Evolutionary conservation across 306 rosid genomes (phyloP).

Genomic region (Fragaria ananassa): DNA sequence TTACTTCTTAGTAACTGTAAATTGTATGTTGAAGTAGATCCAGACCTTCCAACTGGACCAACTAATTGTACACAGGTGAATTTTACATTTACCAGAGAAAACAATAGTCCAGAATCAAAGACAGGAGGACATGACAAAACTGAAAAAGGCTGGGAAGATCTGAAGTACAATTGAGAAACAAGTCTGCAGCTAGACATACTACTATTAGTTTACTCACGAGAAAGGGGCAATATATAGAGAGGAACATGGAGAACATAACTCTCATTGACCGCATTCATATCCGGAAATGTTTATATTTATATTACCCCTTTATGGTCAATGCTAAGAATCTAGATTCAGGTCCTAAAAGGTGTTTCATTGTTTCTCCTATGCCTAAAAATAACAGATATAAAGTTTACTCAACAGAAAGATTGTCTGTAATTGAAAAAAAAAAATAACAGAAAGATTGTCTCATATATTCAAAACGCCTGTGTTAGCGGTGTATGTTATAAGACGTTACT

Average conservation of each 20-base stretch:
- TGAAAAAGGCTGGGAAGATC: neutral
- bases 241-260: neutral
- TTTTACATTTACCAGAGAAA: neutral
- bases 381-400: neutral
- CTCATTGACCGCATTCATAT: neutral
- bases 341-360: neutral
- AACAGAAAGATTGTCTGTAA: too few species aligned
- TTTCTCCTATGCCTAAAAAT: neutral
- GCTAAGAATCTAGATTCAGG: neutral
- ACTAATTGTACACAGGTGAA: neutral
- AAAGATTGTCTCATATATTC: neutral
- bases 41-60: neutral
- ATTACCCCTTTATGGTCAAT: neutral
- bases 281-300: neutral
- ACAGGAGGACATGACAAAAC: neutral
- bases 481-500: too few species aligned
- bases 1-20: neutral
- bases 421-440: too few species aligned
- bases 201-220: neutral
- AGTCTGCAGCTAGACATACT: conserved; percentile 1
- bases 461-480: too few species aligned
- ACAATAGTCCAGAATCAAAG: neutral
- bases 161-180: conserved; percentile 8
- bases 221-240: neutral
- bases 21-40: neutral